Evolutionary conservation across 208 protist genomes (phyloP).

Genomic region (Leishmania lainsoni): DNA sequence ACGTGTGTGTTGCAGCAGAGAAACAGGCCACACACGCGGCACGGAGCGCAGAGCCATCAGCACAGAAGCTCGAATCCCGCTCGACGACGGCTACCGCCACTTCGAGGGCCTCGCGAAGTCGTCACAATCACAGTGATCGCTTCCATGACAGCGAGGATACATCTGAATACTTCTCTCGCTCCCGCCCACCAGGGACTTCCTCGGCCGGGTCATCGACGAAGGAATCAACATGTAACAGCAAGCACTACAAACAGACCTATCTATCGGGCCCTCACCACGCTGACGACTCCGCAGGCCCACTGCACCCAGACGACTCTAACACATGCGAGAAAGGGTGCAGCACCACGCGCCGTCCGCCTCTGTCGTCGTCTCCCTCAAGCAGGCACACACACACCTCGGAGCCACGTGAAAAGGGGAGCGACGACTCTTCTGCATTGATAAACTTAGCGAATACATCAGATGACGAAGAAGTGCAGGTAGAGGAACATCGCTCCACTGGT

Average conservation of each 20-base stretch:
- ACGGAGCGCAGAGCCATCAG: not conserved
- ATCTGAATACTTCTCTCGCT: not conserved
- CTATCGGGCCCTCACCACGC: not conserved
- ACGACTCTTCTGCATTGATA: not conserved
- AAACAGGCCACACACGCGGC: not conserved
- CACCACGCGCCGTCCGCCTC: not conserved
- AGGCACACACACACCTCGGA: conserved; percentile 1
- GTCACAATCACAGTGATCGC: not conserved
- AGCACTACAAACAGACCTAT: not conserved
- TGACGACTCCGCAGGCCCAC: not conserved
- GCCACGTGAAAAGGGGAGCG: not conserved
- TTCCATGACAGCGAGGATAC: not conserved
- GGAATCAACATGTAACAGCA: not conserved
- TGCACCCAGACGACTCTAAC: not conserved
- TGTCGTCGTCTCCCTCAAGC: not conserved
- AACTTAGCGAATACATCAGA: not conserved
- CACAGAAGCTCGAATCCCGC: not conserved
- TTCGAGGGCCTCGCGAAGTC: conserved; percentile 2
- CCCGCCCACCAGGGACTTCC: not conserved
- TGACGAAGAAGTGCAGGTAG: not conserved
- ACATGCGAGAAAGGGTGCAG: not conserved
- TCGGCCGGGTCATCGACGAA: not conserved
- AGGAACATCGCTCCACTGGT: not conserved
- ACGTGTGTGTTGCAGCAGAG: not conserved
- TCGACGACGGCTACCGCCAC: not conserved